Percentiles rank a stretch among this genome's conserved stretches.
Conservation (phyloP, 371 early-diverging fungal species). For the Actinomucor elegans region DNA sequence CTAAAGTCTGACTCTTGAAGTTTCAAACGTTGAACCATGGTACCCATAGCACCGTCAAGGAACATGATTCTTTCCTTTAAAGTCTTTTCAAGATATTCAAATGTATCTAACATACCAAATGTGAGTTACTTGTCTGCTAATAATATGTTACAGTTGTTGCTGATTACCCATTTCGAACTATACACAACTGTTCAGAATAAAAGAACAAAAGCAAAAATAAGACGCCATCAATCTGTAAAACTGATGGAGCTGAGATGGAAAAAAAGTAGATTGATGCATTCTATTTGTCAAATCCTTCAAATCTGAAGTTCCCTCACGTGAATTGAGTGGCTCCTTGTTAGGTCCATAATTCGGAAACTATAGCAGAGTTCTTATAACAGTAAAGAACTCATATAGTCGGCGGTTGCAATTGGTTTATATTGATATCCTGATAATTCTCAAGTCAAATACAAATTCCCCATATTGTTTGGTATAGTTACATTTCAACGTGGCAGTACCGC, state of each 20-base stretch:
- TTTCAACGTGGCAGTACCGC: too few species aligned
- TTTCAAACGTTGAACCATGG: constrained; percentile 85
- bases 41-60: constrained; percentile 95
- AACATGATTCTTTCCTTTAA: constrained; percentile 86
- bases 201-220: neutral
- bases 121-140: neutral
- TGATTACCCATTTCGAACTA: neutral
- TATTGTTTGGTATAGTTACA: too few species aligned
- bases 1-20: constrained; percentile 85
- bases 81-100: constrained; percentile 72
- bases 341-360: too few species aligned
- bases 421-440: too few species aligned
- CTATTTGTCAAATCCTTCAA: neutral
- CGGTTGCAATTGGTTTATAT: too few species aligned
- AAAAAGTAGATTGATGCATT: neutral
- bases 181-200: neutral
- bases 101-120: constrained; percentile 37
- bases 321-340: too few species aligned
- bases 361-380: too few species aligned
- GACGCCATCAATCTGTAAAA: too few species aligned
- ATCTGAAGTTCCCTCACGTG: neutral
- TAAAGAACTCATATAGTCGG: too few species aligned
- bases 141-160: too few species aligned
- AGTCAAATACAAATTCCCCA: too few species aligned
- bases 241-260: neutral